A percentile compares a stretch with the other conserved stretches of the same genome.
Evolutionary conservation across 176 grass and related monocot species (phyloP).

Genomic region (Tillandsia fasciculata): DNA sequence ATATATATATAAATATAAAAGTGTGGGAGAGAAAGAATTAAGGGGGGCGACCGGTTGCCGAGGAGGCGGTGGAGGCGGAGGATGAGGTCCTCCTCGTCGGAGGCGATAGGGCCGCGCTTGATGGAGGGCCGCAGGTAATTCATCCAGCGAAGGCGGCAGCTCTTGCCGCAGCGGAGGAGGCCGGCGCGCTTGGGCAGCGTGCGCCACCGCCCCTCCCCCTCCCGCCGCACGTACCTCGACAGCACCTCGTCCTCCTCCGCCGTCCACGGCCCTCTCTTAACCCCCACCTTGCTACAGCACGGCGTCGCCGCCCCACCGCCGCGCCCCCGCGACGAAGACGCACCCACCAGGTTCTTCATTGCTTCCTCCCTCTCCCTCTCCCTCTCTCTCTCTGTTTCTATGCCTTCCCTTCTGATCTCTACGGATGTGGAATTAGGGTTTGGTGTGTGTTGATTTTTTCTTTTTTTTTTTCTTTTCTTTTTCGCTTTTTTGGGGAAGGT

Average conservation of each 20-base stretch:
- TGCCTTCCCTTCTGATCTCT: neutral
- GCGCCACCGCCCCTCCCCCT: conserved; percentile 73
- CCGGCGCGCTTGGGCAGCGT: conserved; percentile 66
- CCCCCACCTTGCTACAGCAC: conserved; percentile 14
- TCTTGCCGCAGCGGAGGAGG: conserved; percentile 54
- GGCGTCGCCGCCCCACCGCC: neutral
- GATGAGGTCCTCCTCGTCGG: conserved; percentile 88
- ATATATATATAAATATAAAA: too few relatives aligned
- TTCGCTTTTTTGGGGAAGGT: too few relatives aligned
- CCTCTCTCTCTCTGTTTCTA: neutral
- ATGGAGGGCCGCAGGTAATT: conserved; percentile 80
- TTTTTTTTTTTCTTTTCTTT: too few relatives aligned
- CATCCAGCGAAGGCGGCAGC: conserved; percentile 78
- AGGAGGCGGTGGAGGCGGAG: conserved; percentile 84
- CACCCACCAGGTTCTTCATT: conserved; percentile 38
- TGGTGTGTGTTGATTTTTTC: too few relatives aligned
- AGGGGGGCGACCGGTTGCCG: conserved; percentile 47
- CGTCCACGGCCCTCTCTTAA: conserved; percentile 78
- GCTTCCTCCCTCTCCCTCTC: neutral
- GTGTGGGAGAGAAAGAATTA: too few relatives aligned
- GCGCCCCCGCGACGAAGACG: neutral
- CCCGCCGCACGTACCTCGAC: conserved; percentile 36
- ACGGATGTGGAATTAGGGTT: neutral
- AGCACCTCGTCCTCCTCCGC: conserved; percentile 81
- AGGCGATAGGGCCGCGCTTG: conserved; percentile 62